phyloP scores from a whole-genome alignment of 805 yeast genomes.

The Kregervanrija delftensis region DNA sequence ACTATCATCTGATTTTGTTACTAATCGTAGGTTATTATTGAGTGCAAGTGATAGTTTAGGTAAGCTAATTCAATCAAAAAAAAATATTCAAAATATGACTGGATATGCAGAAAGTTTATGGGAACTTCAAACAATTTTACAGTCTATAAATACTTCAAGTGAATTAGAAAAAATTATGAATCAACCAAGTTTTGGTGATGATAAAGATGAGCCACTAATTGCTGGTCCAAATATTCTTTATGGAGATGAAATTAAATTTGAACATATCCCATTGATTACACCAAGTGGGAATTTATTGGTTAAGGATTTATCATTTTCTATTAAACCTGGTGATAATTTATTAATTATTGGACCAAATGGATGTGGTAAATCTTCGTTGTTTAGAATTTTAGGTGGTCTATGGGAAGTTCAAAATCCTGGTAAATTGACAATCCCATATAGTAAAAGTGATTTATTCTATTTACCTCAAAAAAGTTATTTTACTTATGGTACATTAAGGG shows the following conservation, averaged over 20 bases:
- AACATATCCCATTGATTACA: constrained; percentile 72
- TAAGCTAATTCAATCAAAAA: constrained; percentile 76
- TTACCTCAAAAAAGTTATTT: constrained; percentile 90
- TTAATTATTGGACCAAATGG: constrained; percentile 95
- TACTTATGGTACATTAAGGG: constrained; percentile 71
- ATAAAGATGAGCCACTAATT: constrained; percentile 17
- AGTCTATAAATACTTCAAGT: constrained; percentile 34
- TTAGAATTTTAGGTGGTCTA: constrained; percentile 84
- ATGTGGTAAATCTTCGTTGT: constrained; percentile 89
- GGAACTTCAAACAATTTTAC: constrained; percentile 59
- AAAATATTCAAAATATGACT: constrained; percentile 71
- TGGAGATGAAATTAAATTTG: constrained; percentile 63
- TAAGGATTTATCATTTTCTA: constrained; percentile 57
- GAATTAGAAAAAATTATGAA: constrained; percentile 18
- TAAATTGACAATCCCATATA: constrained; percentile 53
- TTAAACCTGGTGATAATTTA: constrained; percentile 77
- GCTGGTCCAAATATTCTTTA: constrained; percentile 30
- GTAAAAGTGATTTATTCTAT: constrained; percentile 68
- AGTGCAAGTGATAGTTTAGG: constrained; percentile 87
- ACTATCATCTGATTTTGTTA: constrained; percentile 77
- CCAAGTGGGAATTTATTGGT: constrained; percentile 77
- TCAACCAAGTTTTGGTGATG: constrained; percentile 6
- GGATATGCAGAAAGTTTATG: constrained; percentile 77
- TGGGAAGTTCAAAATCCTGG: constrained; percentile 73
- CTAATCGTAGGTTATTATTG: constrained; percentile 76